phyloP scores from a whole-genome alignment of 2,329 filamentous ascomycete genomes.

The Colletotrichum euphorbiae region DNA sequence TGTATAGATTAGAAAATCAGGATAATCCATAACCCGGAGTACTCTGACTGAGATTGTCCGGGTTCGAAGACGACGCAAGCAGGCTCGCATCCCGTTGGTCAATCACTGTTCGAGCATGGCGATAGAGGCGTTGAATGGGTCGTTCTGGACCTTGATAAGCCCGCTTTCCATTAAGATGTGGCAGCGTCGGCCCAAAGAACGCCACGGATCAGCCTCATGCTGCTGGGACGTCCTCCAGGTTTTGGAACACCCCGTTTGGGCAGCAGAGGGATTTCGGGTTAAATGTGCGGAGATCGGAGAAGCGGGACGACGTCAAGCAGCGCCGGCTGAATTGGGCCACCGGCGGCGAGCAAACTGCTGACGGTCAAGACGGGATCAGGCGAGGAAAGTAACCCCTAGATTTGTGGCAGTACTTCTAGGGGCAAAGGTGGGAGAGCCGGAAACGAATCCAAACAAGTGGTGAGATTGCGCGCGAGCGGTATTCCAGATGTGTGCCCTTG shows the following conservation, averaged over 20 bases:
- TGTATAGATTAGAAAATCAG: background rate
- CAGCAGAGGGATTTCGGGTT: conserved; percentile 37
- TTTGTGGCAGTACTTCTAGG: background rate
- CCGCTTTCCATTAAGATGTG: background rate
- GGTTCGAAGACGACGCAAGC: background rate
- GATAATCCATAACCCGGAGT: background rate
- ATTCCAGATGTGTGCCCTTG: conserved; percentile 23
- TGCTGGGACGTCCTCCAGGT: background rate
- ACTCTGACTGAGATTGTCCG: background rate
- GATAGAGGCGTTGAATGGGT: conserved; percentile 23
- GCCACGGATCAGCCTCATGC: conserved; percentile 11
- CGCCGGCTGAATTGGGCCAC: conserved; percentile 14
- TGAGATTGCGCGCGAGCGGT: background rate
- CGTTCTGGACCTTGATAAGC: conserved; percentile 9
- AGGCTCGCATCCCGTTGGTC: background rate
- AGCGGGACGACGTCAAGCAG: conserved; percentile 41
- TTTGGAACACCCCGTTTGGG: background rate
- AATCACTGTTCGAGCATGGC: background rate
- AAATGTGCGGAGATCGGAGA: conserved; percentile 44
- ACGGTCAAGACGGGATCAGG: background rate
- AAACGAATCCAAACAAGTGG: conserved; percentile 17
- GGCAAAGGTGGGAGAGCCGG: conserved; percentile 8
- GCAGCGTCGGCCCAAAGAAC: conserved; percentile 8
- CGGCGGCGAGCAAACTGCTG: background rate
- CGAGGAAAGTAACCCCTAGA: background rate